These are phyloP conservation scores for Blepharisma japonicum DNA, from an alignment of 73 alveolate species.

Conservation along the genomic window DNA sequence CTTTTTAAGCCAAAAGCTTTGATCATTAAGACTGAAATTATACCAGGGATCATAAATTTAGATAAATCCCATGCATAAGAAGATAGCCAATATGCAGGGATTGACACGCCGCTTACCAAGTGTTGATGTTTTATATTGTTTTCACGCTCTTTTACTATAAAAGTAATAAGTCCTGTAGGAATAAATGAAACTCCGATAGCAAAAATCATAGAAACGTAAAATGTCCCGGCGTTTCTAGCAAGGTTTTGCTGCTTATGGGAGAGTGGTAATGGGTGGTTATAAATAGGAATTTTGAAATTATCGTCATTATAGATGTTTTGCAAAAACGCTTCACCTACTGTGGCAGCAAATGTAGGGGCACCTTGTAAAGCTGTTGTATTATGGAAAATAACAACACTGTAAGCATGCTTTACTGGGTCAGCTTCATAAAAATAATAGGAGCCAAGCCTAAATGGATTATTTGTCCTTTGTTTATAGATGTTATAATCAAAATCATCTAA, in stretches of 20 bases:
- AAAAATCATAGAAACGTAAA: slow-evolving; percentile 59
- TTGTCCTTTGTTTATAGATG: slow-evolving; percentile 26
- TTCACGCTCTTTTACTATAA: slow-evolving; percentile 91
- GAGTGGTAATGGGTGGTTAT: slow-evolving; percentile 24
- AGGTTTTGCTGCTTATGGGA: slow-evolving; percentile 1
- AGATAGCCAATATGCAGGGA: slow-evolving; percentile 84
- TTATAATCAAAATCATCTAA: slow-evolving; percentile 39
- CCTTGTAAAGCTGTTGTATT: slow-evolving; percentile 13
- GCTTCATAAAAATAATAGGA: slow-evolving; percentile 33
- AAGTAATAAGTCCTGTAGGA: slow-evolving; percentile 85
- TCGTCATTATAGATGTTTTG: no score
- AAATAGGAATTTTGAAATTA: background rate
- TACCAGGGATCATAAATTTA: slow-evolving; percentile 74
- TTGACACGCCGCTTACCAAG: slow-evolving; percentile 78
- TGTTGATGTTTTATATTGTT: slow-evolving; percentile 88
- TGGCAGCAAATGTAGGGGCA: slow-evolving; percentile 9
- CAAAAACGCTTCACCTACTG: background rate
- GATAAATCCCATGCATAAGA: slow-evolving; percentile 81
- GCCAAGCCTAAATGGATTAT: slow-evolving; percentile 49
- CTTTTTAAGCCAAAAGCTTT: slow-evolving; percentile 58
- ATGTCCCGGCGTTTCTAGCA: slow-evolving; percentile 37
- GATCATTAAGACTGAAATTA: slow-evolving; percentile 56
- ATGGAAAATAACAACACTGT: background rate
- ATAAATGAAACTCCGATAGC: slow-evolving; percentile 93
- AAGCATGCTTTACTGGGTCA: background rate